Percentiles rank a stretch among this genome's conserved stretches.
Conservation (phyloP, 2,329 filamentous ascomycete genomes). For the Emergomyces orientalis region DNA sequence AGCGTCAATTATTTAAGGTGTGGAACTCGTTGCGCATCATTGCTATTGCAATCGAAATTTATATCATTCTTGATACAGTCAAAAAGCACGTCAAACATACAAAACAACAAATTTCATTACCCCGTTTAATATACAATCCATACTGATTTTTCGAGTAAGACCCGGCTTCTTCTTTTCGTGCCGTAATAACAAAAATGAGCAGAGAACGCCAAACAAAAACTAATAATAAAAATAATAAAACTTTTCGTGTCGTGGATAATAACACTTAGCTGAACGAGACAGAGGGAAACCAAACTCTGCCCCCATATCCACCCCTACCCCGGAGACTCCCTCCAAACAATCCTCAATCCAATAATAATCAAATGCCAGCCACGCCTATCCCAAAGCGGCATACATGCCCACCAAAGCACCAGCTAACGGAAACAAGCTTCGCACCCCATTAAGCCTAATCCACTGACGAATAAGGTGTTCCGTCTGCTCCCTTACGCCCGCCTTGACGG, state of each 20-base stretch:
- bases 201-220: not conserved
- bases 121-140: not conserved
- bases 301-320: not conserved
- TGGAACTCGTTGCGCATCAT: not conserved
- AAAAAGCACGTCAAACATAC: not conserved
- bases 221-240: not conserved
- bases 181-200: not conserved
- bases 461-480: slow-evolving; percentile 16
- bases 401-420: not conserved
- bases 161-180: not conserved
- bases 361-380: not conserved
- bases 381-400: not conserved
- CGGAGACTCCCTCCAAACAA: not conserved
- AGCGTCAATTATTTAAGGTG: too few relatives aligned
- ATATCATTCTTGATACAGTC: not conserved
- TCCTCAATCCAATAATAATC: not conserved
- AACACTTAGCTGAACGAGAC: not conserved
- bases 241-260: not conserved
- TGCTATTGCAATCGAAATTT: not conserved
- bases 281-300: not conserved
- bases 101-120: not conserved
- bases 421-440: slow-evolving; percentile 1
- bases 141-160: not conserved
- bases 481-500: slow-evolving; percentile 14
- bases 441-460: not conserved